Conservation (phyloP, 495 filamentous ascomycete species). For the Aspergillus panamensis region DNA sequence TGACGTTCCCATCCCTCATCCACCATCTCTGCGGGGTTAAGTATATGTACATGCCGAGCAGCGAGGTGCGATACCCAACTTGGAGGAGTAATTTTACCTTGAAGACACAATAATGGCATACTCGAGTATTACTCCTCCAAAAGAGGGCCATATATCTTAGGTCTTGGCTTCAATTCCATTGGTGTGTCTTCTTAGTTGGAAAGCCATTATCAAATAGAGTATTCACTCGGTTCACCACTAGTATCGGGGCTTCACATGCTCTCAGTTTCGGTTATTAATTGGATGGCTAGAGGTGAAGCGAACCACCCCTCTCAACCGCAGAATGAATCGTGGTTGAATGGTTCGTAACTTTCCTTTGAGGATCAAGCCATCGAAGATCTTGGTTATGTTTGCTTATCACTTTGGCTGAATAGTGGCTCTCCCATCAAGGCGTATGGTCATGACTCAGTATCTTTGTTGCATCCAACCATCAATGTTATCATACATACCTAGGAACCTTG, state of each 20-base stretch:
- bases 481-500: too few relatives aligned
- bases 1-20: constrained; percentile 17
- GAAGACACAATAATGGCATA: not conserved
- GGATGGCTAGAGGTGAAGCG: not conserved
- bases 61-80: not conserved
- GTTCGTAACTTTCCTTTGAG: not conserved
- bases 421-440: not conserved
- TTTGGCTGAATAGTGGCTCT: not conserved
- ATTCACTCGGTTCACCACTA: not conserved
- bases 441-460: not conserved
- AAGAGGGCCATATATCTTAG: not conserved
- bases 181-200: not conserved
- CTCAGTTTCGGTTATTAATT: not conserved
- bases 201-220: not conserved
- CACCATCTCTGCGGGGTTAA: constrained; percentile 17
- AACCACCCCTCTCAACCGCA: too few relatives aligned
- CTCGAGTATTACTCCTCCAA: too few relatives aligned
- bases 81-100: not conserved
- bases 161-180: not conserved
- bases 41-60: not conserved
- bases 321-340: too few relatives aligned
- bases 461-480: too few relatives aligned
- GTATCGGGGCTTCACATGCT: constrained; percentile 5
- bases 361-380: not conserved
- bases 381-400: not conserved